phyloP scores from a whole-genome alignment of 495 filamentous ascomycete species.

The Penicillium pulvis region DNA sequence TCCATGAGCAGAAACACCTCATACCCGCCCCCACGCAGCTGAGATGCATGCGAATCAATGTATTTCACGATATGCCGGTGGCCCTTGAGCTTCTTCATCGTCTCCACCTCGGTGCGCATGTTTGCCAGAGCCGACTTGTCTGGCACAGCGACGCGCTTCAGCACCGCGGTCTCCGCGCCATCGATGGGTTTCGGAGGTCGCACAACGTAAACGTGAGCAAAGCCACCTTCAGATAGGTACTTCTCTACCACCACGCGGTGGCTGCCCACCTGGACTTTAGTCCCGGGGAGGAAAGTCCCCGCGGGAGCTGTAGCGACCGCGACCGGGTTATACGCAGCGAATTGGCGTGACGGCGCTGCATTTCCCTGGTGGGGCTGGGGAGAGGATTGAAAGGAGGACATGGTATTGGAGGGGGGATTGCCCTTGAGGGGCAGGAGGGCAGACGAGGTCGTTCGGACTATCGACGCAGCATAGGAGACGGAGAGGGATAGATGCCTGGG shows the following conservation, averaged over 20 bases:
- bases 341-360: slow-evolving; percentile 32
- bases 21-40: slow-evolving; percentile 89
- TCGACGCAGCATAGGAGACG: slow-evolving; percentile 31
- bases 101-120: slow-evolving; percentile 98
- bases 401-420: slow-evolving; percentile 24
- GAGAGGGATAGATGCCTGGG: slow-evolving; percentile 24
- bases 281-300: slow-evolving; percentile 89
- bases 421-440: slow-evolving; percentile 31
- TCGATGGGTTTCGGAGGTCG: slow-evolving; percentile 76
- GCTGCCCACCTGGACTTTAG: slow-evolving; percentile 91
- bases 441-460: slow-evolving; percentile 16
- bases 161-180: slow-evolving; percentile 80
- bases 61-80: slow-evolving; percentile 96
- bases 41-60: slow-evolving; percentile 95
- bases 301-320: slow-evolving; percentile 61
- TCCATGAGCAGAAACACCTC: slow-evolving; percentile 99
- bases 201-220: slow-evolving; percentile 97
- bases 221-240: slow-evolving; percentile 97
- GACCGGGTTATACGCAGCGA: slow-evolving; percentile 43
- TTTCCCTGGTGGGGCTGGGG: slow-evolving; percentile 36
- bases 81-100: slow-evolving; percentile 98
- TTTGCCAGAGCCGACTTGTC: slow-evolving; percentile 90
- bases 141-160: slow-evolving; percentile 97
- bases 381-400: slow-evolving; percentile 37
- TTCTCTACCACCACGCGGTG: slow-evolving; percentile 96